Percentiles rank a stretch among this genome's conserved stretches.
These are phyloP conservation scores for Aureobasidium musti DNA, from an alignment of 2,329 filamentous ascomycete species.

Conservation along the genomic window DNA sequence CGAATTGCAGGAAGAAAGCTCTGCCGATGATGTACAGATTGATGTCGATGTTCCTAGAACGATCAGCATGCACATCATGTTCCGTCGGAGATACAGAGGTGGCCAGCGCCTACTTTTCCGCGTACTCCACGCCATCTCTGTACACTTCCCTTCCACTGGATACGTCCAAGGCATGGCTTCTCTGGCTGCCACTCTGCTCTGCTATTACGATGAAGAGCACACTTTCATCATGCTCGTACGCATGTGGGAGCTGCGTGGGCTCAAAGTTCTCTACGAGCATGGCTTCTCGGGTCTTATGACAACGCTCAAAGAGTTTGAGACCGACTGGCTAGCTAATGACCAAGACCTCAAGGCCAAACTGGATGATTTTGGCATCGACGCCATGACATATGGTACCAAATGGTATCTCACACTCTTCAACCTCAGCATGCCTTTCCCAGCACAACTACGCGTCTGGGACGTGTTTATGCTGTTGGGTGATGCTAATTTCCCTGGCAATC, in stretches of 20 bases:
- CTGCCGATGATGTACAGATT: slow-evolving; percentile 92
- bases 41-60: slow-evolving; percentile 95
- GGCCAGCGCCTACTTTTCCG: slow-evolving; percentile 90
- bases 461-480: slow-evolving; percentile 94
- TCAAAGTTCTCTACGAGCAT: slow-evolving; percentile 79
- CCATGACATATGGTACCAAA: slow-evolving; percentile 90
- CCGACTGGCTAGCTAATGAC: slow-evolving; percentile 74
- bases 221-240: slow-evolving; percentile 97
- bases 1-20: slow-evolving; percentile 70
- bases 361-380: slow-evolving; percentile 74
- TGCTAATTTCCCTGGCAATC: slow-evolving; percentile 40
- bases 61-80: slow-evolving; percentile 97
- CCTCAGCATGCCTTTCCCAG: slow-evolving; percentile 89
- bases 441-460: slow-evolving; percentile 95
- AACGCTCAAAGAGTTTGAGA: slow-evolving; percentile 81
- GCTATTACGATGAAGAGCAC: slow-evolving; percentile 94
- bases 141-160: slow-evolving; percentile 87
- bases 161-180: slow-evolving; percentile 99
- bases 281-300: slow-evolving; percentile 87
- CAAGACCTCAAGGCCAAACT: slow-evolving; percentile 62
- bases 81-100: slow-evolving; percentile 84
- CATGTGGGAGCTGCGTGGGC: slow-evolving; percentile 83
- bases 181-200: slow-evolving; percentile 85
- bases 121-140: slow-evolving; percentile 84
- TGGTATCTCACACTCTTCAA: slow-evolving; percentile 99